Evolutionary conservation across 306 rosid genomes (phyloP).

Genomic region (Erythrophleum fordii): DNA sequence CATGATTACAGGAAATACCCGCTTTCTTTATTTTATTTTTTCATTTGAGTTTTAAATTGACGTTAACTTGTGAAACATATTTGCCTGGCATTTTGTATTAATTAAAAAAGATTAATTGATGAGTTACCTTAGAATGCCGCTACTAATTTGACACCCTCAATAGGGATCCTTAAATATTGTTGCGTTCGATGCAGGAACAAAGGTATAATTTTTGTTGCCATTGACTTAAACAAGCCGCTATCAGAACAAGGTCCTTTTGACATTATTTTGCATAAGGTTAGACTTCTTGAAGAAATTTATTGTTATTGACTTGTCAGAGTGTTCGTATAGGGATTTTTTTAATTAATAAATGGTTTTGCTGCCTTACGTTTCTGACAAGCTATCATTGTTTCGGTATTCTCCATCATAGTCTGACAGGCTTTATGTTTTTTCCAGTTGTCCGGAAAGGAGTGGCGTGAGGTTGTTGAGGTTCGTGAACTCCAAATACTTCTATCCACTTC

Average conservation of each 20-base stretch:
- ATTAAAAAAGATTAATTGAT: not conserved
- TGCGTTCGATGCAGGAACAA: constrained; percentile 17
- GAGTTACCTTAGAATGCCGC: not conserved
- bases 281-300: not conserved
- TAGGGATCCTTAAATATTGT: not conserved
- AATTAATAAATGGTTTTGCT: not conserved
- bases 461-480: constrained; percentile 16
- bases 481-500: constrained; percentile 1
- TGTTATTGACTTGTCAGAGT: not conserved
- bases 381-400: not conserved
- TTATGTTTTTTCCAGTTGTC: constrained; percentile 14
- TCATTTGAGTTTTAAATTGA: not conserved
- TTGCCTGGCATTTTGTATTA: not conserved
- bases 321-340: not conserved
- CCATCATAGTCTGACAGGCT: constrained; percentile 1
- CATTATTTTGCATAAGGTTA: constrained; percentile 31
- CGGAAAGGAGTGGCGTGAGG: constrained; percentile 13
- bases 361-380: not conserved
- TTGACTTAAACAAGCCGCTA: constrained; percentile 22
- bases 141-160: too few species aligned
- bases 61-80: not conserved
- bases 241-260: constrained; percentile 35
- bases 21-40: not conserved
- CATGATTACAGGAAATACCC: not conserved
- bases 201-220: constrained; percentile 31